A percentile compares a stretch with the other conserved stretches of the same genome.
Evolutionary conservation across 768 basidiomycete species (phyloP).

Genomic region (Naganishia vaughanmartiniae): DNA sequence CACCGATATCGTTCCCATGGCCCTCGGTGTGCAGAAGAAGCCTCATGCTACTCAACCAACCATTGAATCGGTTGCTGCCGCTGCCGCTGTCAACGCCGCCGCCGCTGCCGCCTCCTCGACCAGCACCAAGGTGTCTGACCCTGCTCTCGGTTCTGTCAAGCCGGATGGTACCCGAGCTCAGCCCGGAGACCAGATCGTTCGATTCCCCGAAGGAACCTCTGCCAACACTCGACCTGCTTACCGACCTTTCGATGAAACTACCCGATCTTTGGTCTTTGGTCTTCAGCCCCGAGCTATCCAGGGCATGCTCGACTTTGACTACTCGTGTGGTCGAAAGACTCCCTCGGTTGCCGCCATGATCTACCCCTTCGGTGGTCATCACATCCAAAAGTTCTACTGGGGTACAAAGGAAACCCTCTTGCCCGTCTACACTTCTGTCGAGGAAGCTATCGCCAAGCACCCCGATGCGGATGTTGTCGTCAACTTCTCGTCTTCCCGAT

Average conservation of each 20-base stretch:
- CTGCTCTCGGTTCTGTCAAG: constrained; percentile 67
- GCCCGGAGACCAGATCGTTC: constrained; percentile 82
- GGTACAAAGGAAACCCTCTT: constrained; percentile 98
- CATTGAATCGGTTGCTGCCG: constrained; percentile 52
- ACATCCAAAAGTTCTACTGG: constrained; percentile 99
- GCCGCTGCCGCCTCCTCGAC: constrained; percentile 23
- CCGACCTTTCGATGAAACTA: constrained; percentile 86
- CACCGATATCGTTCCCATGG: constrained; percentile 96
- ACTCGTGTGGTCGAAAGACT: constrained; percentile 84
- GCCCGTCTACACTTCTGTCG: constrained; percentile 89
- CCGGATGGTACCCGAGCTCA: constrained; percentile 77
- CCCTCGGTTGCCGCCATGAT: constrained; percentile 99
- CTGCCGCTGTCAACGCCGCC: constrained; percentile 26
- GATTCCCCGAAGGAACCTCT: constrained; percentile 62
- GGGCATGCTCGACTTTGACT: constrained; percentile 98
- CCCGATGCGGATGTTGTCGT: constrained; percentile 94
- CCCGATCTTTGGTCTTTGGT: constrained; percentile 97
- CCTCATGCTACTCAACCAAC: constrained; percentile 53
- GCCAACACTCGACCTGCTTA: constrained; percentile 64
- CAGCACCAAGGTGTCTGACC: constrained; percentile 49
- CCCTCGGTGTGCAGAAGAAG: constrained; percentile 72
- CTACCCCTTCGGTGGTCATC: constrained; percentile 99
- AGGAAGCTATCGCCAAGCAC: constrained; percentile 90
- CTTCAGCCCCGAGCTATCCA: constrained; percentile 99
- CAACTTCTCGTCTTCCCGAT: constrained; percentile 93